These are phyloP conservation scores for Elsinoe necatrix DNA, from an alignment of 2,329 filamentous ascomycete genomes.

Conservation along the genomic window DNA sequence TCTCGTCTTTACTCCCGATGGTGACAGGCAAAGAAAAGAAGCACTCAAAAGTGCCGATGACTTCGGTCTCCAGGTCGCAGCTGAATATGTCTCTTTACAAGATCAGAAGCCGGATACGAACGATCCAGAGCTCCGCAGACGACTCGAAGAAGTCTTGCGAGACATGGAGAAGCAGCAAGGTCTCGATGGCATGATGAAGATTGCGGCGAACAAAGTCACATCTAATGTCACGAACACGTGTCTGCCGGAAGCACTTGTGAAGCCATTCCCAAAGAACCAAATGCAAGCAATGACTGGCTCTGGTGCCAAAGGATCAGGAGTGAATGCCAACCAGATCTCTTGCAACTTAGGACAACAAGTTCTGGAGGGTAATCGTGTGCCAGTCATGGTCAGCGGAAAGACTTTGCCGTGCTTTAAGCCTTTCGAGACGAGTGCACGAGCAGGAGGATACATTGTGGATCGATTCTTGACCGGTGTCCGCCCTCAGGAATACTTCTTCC, in stretches of 20 bases:
- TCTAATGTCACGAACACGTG: slow-evolving; percentile 69
- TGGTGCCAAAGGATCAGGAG: slow-evolving; percentile 82
- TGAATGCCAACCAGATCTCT: slow-evolving; percentile 96
- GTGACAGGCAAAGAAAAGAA: slow-evolving; percentile 62
- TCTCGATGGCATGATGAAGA: slow-evolving; percentile 81
- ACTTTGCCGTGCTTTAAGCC: slow-evolving; percentile 88
- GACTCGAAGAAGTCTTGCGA: slow-evolving; percentile 80
- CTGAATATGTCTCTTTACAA: slow-evolving; percentile 79
- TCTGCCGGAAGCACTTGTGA: slow-evolving; percentile 73
- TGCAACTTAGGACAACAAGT: slow-evolving; percentile 97
- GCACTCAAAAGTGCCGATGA: slow-evolving; percentile 58
- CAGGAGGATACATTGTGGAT: slow-evolving; percentile 87
- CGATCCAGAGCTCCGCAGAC: slow-evolving; percentile 62
- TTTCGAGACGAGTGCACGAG: slow-evolving; percentile 79
- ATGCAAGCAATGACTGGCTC: slow-evolving; percentile 99
- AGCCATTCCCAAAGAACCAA: slow-evolving; percentile 91
- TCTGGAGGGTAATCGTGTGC: slow-evolving; percentile 87
- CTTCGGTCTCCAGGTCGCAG: slow-evolving; percentile 70
- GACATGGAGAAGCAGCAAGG: slow-evolving; percentile 86
- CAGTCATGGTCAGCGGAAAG: slow-evolving; percentile 96
- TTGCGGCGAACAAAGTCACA: slow-evolving; percentile 60
- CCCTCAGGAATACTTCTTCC: slow-evolving; percentile 97
- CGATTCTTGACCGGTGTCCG: slow-evolving; percentile 97
- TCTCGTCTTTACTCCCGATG: slow-evolving; percentile 70
- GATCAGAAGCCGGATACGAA: slow-evolving; percentile 53